Percentiles rank a stretch among this genome's conserved stretches.
These are phyloP conservation scores for Yamadazyma aaseri DNA, from an alignment of 1,139 yeast genomes.

Conservation along the genomic window DNA sequence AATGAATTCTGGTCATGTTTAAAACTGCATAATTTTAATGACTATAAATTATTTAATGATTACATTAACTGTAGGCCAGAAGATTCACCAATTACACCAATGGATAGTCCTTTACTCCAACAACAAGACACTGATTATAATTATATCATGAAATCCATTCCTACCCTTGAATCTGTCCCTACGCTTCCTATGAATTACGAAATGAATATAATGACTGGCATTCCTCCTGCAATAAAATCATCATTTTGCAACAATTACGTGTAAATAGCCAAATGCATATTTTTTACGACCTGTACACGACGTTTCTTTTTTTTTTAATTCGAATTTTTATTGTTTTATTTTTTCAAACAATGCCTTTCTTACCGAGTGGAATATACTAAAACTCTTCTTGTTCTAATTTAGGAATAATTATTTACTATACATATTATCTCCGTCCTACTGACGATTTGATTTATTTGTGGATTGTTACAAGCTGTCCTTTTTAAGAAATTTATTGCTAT, in stretches of 20 bases:
- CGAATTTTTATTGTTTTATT: too few relatives aligned
- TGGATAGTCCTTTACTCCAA: constrained; percentile 3
- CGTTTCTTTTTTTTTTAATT: too few relatives aligned
- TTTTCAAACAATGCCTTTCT: too few relatives aligned
- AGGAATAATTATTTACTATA: too few relatives aligned
- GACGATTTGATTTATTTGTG: too few relatives aligned
- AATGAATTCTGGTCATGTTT: constrained; percentile 24
- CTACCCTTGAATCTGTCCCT: not conserved
- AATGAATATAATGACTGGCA: constrained; percentile 3
- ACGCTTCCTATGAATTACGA: constrained; percentile 3
- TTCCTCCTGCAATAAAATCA: constrained; percentile 1
- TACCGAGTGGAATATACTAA: too few relatives aligned
- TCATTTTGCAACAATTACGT: constrained; percentile 6
- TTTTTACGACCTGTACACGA: too few relatives aligned
- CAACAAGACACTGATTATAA: not conserved
- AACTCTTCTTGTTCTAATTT: too few relatives aligned
- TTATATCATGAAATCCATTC: not conserved
- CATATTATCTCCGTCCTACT: too few relatives aligned
- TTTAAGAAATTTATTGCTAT: too few relatives aligned
- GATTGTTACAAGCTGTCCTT: too few relatives aligned
- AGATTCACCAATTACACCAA: constrained; percentile 3
- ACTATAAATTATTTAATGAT: constrained; percentile 3
- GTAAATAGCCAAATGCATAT: constrained; percentile 1
- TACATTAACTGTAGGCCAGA: constrained; percentile 4
- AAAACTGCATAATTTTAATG: not conserved